Conservation (phyloP, 495 filamentous ascomycete genomes). For the Annulohypoxylon maeteangense region DNA sequence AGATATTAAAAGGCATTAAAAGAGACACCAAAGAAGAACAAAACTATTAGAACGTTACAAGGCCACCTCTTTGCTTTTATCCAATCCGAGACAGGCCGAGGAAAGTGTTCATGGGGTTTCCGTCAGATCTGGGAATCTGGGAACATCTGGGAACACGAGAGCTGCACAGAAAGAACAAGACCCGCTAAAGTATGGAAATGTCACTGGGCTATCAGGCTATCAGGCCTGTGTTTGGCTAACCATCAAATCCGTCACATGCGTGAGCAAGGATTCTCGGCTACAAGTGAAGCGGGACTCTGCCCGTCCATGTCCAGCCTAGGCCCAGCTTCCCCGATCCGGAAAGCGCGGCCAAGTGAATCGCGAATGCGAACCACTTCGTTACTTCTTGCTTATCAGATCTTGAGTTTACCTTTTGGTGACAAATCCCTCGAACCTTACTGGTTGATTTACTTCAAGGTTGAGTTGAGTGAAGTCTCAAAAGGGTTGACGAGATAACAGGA, state of each 20-base stretch:
- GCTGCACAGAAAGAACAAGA: conserved; percentile 15
- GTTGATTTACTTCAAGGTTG: conserved; percentile 17
- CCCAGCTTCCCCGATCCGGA: conserved; percentile 32
- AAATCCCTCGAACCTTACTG: conserved; percentile 33
- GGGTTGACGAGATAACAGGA: neutral
- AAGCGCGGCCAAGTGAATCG: conserved; percentile 21
- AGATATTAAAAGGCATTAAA: conserved; percentile 17
- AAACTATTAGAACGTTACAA: neutral
- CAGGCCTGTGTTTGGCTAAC: neutral
- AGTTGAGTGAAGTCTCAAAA: neutral
- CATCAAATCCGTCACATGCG: conserved; percentile 36
- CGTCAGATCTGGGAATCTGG: conserved; percentile 11
- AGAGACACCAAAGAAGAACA: conserved; percentile 2
- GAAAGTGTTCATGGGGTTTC: conserved; percentile 13
- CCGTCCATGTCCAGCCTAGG: conserved; percentile 30
- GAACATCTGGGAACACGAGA: conserved; percentile 8
- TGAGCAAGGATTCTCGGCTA: conserved; percentile 39
- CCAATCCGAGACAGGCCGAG: conserved; percentile 14
- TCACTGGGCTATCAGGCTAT: neutral
- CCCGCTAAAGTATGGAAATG: conserved; percentile 22
- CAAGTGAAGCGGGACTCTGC: conserved; percentile 9
- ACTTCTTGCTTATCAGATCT: conserved; percentile 46
- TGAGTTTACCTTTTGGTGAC: conserved; percentile 28
- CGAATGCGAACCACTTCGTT: conserved; percentile 42
- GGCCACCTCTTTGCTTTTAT: conserved; percentile 6